These are phyloP conservation scores for Blastocystis sp. DNA, from an alignment of 352 stramenopile genomes.

Conservation along the genomic window DNA sequence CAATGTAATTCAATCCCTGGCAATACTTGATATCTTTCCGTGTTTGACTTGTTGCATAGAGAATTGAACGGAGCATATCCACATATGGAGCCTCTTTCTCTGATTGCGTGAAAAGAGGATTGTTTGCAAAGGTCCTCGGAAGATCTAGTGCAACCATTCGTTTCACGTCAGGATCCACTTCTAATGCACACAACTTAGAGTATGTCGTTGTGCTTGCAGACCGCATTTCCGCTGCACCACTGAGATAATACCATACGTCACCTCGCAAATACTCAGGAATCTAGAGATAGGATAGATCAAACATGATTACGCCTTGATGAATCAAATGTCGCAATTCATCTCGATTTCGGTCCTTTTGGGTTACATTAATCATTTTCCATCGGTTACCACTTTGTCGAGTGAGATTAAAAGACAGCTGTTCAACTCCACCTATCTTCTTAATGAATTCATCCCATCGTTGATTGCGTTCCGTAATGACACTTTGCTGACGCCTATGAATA, in stretches of 20 bases:
- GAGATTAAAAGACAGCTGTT: constrained; percentile 13
- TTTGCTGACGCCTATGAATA: not conserved
- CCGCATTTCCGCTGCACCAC: constrained; percentile 38
- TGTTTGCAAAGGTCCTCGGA: constrained; percentile 52
- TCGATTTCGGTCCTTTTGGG: constrained; percentile 27
- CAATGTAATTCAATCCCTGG: constrained; percentile 66
- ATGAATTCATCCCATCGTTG: constrained; percentile 12
- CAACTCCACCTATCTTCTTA: constrained; percentile 17
- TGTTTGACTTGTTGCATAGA: constrained; percentile 33
- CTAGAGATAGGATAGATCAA: not conserved
- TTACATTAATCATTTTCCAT: constrained; percentile 48
- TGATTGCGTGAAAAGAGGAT: not conserved
- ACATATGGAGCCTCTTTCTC: not conserved
- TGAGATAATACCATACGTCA: constrained; percentile 65
- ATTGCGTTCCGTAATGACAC: not conserved
- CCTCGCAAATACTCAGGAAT: constrained; percentile 23
- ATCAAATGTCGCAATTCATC: constrained; percentile 10
- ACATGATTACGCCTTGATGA: not conserved
- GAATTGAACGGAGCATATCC: constrained; percentile 41
- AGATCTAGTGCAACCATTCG: constrained; percentile 27
- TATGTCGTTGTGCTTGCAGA: not conserved
- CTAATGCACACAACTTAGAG: not conserved
- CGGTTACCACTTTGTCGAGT: constrained; percentile 53
- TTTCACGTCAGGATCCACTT: constrained; percentile 24
- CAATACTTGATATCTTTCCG: constrained; percentile 58